Conservation (phyloP, 176 grass and related monocot genomes). For the Oryza brachyantha region DNA sequence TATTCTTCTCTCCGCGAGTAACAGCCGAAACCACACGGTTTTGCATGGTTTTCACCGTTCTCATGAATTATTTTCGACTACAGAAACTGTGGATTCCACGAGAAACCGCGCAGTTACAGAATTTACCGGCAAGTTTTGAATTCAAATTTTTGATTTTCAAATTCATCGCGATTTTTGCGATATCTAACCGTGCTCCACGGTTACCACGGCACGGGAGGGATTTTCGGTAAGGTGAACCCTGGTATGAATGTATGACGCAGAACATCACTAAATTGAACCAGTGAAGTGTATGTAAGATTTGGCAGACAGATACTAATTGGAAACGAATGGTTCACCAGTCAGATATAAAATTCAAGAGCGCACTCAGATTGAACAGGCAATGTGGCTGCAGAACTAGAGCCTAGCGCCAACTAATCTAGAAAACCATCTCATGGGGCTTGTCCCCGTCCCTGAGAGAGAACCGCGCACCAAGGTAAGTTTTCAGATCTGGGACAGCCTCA, state of each 20-base stretch:
- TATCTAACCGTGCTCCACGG: no score
- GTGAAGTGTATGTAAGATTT: neutral
- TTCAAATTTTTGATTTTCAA: no score
- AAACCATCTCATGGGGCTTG: constrained; percentile 86
- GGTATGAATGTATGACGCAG: neutral
- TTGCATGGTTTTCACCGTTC: no score
- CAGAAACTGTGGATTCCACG: no score
- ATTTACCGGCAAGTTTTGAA: no score
- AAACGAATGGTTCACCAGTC: constrained; percentile 34
- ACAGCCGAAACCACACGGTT: no score
- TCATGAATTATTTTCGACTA: no score
- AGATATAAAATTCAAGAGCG: constrained; percentile 30
- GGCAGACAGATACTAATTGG: constrained; percentile 20
- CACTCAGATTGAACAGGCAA: constrained; percentile 20
- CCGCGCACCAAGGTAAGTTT: constrained; percentile 60
- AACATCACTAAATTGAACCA: neutral
- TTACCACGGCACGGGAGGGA: no score
- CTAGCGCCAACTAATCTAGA: constrained; percentile 50
- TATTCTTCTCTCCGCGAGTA: no score
- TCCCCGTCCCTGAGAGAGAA: constrained; percentile 85
- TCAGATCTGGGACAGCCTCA: constrained; percentile 72
- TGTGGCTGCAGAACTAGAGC: neutral
- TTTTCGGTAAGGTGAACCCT: no score
- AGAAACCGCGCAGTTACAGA: no score
- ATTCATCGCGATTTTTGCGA: no score